A percentile compares a stretch with the other conserved stretches of the same genome.
Evolutionary conservation across 139 green algal species (phyloP).

Genomic region (Chlorella sp.): DNA sequence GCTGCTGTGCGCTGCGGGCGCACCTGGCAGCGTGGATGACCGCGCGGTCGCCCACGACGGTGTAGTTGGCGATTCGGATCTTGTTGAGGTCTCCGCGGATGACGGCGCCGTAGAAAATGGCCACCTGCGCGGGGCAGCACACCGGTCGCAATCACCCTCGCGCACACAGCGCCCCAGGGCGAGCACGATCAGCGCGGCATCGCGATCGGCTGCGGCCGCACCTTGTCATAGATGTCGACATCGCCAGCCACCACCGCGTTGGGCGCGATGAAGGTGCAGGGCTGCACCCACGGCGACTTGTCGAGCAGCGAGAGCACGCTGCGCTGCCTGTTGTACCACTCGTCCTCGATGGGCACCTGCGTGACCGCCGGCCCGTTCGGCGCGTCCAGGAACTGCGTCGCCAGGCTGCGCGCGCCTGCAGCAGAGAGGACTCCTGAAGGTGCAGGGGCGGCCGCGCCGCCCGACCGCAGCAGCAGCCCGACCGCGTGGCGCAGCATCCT

Average conservation of each 20-base stretch:
- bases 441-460: background rate
- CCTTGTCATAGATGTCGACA: slow-evolving; percentile 77
- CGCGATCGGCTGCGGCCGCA: too few relatives aligned
- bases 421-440: too few relatives aligned
- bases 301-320: slow-evolving; percentile 67
- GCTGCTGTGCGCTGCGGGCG: too few relatives aligned
- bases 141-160: too few relatives aligned
- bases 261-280: slow-evolving; percentile 72
- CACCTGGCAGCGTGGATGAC: slow-evolving; percentile 91
- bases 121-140: slow-evolving; percentile 45
- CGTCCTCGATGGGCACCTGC: slow-evolving; percentile 43
- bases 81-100: slow-evolving; percentile 83
- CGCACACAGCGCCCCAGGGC: too few relatives aligned
- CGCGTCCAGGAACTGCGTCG: slow-evolving; percentile 14
- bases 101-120: slow-evolving; percentile 77
- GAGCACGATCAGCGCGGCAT: too few relatives aligned
- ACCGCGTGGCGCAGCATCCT: background rate
- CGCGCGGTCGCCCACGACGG: slow-evolving; percentile 67
- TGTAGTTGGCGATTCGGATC: slow-evolving; percentile 64
- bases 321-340: slow-evolving; percentile 70
- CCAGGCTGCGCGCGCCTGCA: background rate
- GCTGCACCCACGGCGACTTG: slow-evolving; percentile 48
- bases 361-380: slow-evolving; percentile 34
- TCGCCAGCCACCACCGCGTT: slow-evolving; percentile 80
- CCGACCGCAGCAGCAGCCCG: background rate